A percentile compares a stretch with the other conserved stretches of the same genome.
phyloP scores from a whole-genome alignment of 2,329 filamentous ascomycete species.

The Aspergillus fructus region DNA sequence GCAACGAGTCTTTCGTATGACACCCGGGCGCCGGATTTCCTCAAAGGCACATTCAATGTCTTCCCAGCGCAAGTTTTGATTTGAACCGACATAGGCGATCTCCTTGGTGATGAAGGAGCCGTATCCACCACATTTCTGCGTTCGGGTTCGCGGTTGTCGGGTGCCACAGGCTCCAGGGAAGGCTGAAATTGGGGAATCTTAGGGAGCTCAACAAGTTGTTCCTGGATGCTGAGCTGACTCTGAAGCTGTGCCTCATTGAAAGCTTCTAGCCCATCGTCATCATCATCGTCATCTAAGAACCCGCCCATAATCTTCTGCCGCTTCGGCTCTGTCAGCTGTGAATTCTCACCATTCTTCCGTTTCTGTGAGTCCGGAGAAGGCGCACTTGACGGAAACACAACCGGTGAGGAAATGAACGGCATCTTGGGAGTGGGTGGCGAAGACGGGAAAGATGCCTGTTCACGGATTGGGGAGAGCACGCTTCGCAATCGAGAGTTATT shows the following conservation, averaged over 20 bases:
- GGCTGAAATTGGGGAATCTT: constrained; percentile 5
- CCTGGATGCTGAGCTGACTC: constrained; percentile 31
- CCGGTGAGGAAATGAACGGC: constrained; percentile 44
- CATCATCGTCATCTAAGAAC: constrained; percentile 41
- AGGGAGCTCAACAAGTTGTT: constrained; percentile 21
- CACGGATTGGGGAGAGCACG: constrained; percentile 14
- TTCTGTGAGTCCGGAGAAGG: constrained; percentile 39
- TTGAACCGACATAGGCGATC: constrained; percentile 23
- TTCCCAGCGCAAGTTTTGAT: constrained; percentile 52
- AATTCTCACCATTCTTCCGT: constrained; percentile 36
- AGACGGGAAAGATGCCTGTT: constrained; percentile 27
- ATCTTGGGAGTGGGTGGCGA: constrained; percentile 36
- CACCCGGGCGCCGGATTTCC: constrained; percentile 33
- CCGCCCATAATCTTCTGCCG: constrained; percentile 42
- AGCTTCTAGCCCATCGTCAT: constrained; percentile 29
- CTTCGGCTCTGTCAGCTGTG: constrained; percentile 36
- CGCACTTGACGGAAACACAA: constrained; percentile 36
- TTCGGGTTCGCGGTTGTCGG: constrained; percentile 6
- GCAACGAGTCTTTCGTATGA: constrained; percentile 57
- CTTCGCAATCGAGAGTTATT: constrained; percentile 14
- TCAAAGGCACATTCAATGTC: constrained; percentile 43
- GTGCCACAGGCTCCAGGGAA: neutral
- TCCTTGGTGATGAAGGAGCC: constrained; percentile 15
- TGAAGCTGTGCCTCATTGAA: constrained; percentile 30
- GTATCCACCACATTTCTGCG: constrained; percentile 1